Conservation (phyloP, 1,284 basidiomycete species). For the Microbotryum silenes-acaulis region DNA sequence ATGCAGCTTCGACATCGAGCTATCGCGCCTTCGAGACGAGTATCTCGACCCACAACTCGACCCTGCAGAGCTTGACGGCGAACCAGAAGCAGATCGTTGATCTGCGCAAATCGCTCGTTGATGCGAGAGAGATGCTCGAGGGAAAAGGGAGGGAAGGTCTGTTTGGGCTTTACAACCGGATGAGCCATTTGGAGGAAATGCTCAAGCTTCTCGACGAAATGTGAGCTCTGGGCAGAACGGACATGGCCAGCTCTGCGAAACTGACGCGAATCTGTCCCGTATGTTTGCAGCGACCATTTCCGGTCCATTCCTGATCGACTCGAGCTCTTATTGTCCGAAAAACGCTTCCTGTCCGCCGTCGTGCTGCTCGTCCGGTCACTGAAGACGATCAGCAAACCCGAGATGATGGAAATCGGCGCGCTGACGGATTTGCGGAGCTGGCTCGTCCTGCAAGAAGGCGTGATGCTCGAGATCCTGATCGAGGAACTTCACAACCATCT, state of each 20-base stretch:
- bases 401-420: slow-evolving; percentile 91
- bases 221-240: slow-evolving; percentile 48
- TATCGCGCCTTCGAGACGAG: slow-evolving; percentile 87
- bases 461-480: slow-evolving; percentile 79
- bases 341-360: slow-evolving; percentile 82
- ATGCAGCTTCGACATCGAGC: slow-evolving; percentile 42
- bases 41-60: slow-evolving; percentile 72
- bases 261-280: no score
- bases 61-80: slow-evolving; percentile 67
- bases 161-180: slow-evolving; percentile 23
- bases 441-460: slow-evolving; percentile 76
- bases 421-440: slow-evolving; percentile 81
- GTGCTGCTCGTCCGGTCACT: slow-evolving; percentile 78
- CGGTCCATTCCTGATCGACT: slow-evolving; percentile 85
- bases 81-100: slow-evolving; percentile 58
- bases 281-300: slow-evolving; percentile 63
- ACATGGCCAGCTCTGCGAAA: slow-evolving; percentile 1
- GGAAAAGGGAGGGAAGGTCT: slow-evolving; percentile 27
- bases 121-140: slow-evolving; percentile 58
- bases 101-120: slow-evolving; percentile 80
- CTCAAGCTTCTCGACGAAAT: slow-evolving; percentile 80
- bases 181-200: slow-evolving; percentile 53
- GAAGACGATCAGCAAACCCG: slow-evolving; percentile 82
- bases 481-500: slow-evolving; percentile 96
- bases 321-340: slow-evolving; percentile 92